Evolutionary conservation across 106 monocot species (phyloP).

Genomic region (Dioscorea zingiberensis): DNA sequence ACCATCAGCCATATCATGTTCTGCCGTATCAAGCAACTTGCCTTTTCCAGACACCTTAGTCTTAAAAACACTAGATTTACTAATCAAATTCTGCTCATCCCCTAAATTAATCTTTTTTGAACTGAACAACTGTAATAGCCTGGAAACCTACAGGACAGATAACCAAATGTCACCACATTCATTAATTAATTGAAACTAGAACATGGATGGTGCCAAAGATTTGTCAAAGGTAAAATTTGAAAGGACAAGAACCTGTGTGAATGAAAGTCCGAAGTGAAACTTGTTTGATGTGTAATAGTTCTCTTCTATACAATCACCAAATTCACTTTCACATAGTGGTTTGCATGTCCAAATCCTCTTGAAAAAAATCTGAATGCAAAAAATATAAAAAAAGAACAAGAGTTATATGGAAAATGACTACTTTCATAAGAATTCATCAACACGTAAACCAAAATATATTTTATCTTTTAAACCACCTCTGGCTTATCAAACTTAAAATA

Average conservation of each 20-base stretch:
- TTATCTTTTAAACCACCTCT: no score
- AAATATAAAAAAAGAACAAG: no score
- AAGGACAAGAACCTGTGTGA: slow-evolving; percentile 12
- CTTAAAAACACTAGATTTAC: no score
- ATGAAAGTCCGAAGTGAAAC: slow-evolving; percentile 20
- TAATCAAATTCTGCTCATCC: background rate
- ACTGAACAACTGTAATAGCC: slow-evolving; percentile 17
- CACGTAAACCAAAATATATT: no score
- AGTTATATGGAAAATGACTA: no score
- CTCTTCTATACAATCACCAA: slow-evolving; percentile 21
- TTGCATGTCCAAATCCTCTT: slow-evolving; percentile 16
- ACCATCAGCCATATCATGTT: no score
- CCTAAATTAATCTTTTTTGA: slow-evolving; percentile 1
- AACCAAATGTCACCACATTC: background rate
- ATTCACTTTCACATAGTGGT: slow-evolving; percentile 22
- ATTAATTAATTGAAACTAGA: background rate
- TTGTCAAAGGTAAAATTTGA: no score
- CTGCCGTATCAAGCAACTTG: no score
- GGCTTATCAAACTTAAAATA: no score
- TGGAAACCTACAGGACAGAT: slow-evolving; percentile 12
- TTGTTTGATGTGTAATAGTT: slow-evolving; percentile 22
- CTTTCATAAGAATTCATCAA: no score
- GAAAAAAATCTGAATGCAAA: slow-evolving; percentile 15
- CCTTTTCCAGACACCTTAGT: no score
- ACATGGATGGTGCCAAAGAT: no score